These are phyloP conservation scores for Cladophialophora psammophila DNA, from an alignment of 2,329 filamentous ascomycete species.

Conservation along the genomic window DNA sequence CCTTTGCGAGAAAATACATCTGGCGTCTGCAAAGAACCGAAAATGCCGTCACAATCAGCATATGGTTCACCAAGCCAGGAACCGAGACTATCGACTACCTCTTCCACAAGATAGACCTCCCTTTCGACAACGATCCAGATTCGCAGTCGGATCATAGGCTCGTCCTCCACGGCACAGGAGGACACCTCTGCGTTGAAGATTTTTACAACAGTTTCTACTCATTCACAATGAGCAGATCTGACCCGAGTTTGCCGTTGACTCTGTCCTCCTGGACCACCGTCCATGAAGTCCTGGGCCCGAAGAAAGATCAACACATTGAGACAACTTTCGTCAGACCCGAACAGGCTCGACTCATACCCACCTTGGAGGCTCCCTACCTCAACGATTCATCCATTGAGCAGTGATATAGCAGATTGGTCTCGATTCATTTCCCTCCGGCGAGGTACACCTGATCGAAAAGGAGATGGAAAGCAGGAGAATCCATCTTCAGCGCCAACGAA, in stretches of 20 bases:
- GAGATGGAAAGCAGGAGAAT: neutral
- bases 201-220: constrained; percentile 56
- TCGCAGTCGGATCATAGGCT: constrained; percentile 27
- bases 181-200: constrained; percentile 56
- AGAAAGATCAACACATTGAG: constrained; percentile 55
- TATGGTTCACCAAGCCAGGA: constrained; percentile 55
- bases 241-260: constrained; percentile 35
- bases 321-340: constrained; percentile 46
- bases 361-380: neutral
- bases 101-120: constrained; percentile 51
- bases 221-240: constrained; percentile 47
- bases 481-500: neutral
- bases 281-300: constrained; percentile 55
- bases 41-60: constrained; percentile 44
- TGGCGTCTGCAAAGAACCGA: constrained; percentile 48
- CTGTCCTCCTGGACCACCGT: constrained; percentile 50
- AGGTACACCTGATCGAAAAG: neutral
- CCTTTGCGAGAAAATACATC: constrained; percentile 52
- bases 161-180: constrained; percentile 49
- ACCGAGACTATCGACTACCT: constrained; percentile 51
- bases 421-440: neutral
- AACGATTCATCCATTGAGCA: neutral
- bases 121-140: constrained; percentile 28
- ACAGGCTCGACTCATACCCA: neutral
- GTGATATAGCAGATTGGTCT: neutral